Percentiles rank a stretch among this genome's conserved stretches.
Evolutionary conservation across 2,329 filamentous ascomycete genomes (phyloP).

Genomic region (Cyanodermella asteris): DNA sequence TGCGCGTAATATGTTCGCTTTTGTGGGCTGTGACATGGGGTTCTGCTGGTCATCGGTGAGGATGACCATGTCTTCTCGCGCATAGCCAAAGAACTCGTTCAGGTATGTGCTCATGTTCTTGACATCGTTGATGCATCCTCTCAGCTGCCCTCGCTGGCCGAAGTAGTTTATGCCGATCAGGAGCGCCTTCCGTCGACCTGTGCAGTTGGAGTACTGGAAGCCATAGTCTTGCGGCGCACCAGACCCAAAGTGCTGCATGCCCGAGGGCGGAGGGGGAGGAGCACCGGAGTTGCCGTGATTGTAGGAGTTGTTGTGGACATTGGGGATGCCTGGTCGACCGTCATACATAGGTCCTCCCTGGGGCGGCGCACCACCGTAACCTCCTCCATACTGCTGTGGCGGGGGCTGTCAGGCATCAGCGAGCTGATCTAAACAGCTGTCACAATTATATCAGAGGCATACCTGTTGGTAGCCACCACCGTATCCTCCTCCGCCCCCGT

Average conservation of each 20-base stretch:
- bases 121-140: conserved; percentile 92
- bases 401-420: conserved; percentile 5
- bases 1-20: conserved; percentile 79
- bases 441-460: background rate
- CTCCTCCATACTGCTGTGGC: conserved; percentile 13
- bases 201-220: conserved; percentile 84
- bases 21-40: conserved; percentile 89
- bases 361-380: conserved; percentile 9
- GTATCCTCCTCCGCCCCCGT: conserved; percentile 14
- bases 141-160: conserved; percentile 67
- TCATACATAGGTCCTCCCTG: conserved; percentile 13
- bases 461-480: conserved; percentile 11
- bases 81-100: conserved; percentile 75
- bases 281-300: conserved; percentile 33
- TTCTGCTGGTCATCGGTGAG: conserved; percentile 94
- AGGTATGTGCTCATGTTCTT: conserved; percentile 91
- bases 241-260: conserved; percentile 51
- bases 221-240: conserved; percentile 62
- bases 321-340: conserved; percentile 15
- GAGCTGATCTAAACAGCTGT: background rate
- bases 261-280: conserved; percentile 44
- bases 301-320: conserved; percentile 30
- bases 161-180: conserved; percentile 96
- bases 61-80: conserved; percentile 89
- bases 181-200: conserved; percentile 67